Evolutionary conservation across 2,329 filamentous ascomycete genomes (phyloP), one percentile per base, ranked within the genome.

Genomic region (Cucurbitaria berberidis): DNA sequence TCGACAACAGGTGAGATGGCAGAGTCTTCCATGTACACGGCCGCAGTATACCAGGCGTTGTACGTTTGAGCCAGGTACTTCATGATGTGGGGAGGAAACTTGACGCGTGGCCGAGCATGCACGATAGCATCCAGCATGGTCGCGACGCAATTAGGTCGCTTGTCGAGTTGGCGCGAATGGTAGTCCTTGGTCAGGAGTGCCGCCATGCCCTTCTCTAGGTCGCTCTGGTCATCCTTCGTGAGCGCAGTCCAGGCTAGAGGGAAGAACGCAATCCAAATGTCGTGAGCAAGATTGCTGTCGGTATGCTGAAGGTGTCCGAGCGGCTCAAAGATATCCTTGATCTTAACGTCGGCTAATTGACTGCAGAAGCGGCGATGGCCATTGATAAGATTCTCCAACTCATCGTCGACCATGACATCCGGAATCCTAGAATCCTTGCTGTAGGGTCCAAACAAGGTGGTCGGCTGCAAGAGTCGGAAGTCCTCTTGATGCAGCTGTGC

Each of bases 31-130:
- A 99, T 86, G 66, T 95, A 93, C 13, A 89, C 87, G 19, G 96
- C 84, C 13, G 91, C 91, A n/a, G 91, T 93, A 72, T 99, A 99
- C 96, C 95, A 99, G 0, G 89, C 90, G 74, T 97, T 93, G 71
- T 96, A 99, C 0, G 91, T 96, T 73, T 90, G 91, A 18, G 92
- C 93, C 50, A 96, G 84, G 65, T 93, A 98, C 72, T 99, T 99
- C 78, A 99, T 86, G 32, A 98, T 91, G 69, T 99, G 95, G 0
- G 95, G 91, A 6, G 95, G 95, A 44, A 99, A 87, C 76, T 95
- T 96, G 77, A 95, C 96, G 19, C 90, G 85, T 0, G 95, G 93
- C 77, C 84, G 90, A 1, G 93, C 88, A 67, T 89, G 89, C 13
- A 93, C 90, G 30, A 91, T 89, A 35, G 91, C 95, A 66, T 96